A percentile compares a stretch with the other conserved stretches of the same genome.
phyloP scores from a whole-genome alignment of 306 rosid species.

The Casuarina glauca region DNA sequence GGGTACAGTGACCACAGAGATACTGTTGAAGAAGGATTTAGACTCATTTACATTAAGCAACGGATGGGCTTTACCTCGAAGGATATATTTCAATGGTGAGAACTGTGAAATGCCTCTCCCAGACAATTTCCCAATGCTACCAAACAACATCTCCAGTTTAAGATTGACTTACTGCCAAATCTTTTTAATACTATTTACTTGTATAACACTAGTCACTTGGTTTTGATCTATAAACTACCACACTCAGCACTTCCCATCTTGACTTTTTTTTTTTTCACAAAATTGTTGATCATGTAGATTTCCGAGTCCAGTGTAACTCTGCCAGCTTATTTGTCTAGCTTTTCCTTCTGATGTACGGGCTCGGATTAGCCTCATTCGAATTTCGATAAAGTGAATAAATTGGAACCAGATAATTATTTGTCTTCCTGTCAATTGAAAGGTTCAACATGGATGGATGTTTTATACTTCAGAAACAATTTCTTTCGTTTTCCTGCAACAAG shows the following conservation, averaged over 20 bases:
- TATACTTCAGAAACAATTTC: no score
- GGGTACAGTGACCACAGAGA: slow-evolving; percentile 58
- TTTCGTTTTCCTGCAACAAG: not conserved
- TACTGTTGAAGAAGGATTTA: slow-evolving; percentile 55
- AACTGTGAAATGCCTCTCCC: slow-evolving; percentile 70
- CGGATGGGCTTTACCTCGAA: slow-evolving; percentile 79
- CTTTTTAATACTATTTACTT: slow-evolving; percentile 23
- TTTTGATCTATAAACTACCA: slow-evolving; percentile 3
- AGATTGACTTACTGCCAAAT: slow-evolving; percentile 6
- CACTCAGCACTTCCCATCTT: not conserved
- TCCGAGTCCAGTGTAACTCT: not conserved
- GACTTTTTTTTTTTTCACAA: not conserved
- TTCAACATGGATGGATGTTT: no score
- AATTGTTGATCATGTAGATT: not conserved
- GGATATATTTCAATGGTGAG: slow-evolving; percentile 80
- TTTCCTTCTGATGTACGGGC: not conserved
- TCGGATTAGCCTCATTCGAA: no score
- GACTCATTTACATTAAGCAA: slow-evolving; percentile 60
- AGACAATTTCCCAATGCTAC: slow-evolving; percentile 60
- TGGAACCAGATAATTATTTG: no score
- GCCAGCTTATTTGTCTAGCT: not conserved
- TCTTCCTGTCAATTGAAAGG: no score
- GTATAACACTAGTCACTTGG: slow-evolving; percentile 4
- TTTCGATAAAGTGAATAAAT: no score
- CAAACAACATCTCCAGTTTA: slow-evolving; percentile 42